These are phyloP conservation scores for Pittosporum tobira DNA, from an alignment of 129 eudicot genomes.

Conservation along the genomic window DNA sequence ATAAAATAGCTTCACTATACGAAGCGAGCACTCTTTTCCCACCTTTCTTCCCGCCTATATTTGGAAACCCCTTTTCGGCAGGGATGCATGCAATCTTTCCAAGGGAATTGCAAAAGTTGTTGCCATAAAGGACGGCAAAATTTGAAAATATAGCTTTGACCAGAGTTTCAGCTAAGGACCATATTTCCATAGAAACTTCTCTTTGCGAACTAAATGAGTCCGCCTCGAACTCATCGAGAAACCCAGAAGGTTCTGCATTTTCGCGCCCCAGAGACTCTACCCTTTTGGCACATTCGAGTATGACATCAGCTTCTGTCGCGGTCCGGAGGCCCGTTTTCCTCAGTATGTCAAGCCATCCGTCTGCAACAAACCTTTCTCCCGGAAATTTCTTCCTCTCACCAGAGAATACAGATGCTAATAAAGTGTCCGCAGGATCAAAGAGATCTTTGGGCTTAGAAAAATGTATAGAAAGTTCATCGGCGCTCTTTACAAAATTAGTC, in stretches of 20 bases:
- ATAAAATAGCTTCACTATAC: slow-evolving; percentile 69
- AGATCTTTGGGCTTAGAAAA: slow-evolving; percentile 69
- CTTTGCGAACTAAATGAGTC: slow-evolving; percentile 40
- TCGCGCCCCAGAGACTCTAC: slow-evolving; percentile 82
- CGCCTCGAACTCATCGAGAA: slow-evolving; percentile 53
- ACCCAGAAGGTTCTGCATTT: slow-evolving; percentile 37
- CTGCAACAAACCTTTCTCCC: slow-evolving; percentile 84
- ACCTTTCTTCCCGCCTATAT: slow-evolving; percentile 69
- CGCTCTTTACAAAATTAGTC: slow-evolving; percentile 65
- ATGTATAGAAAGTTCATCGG: slow-evolving; percentile 57
- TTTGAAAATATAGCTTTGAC: slow-evolving; percentile 71
- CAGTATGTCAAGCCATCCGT: slow-evolving; percentile 80
- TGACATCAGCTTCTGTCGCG: slow-evolving; percentile 68
- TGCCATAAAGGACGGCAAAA: slow-evolving; percentile 91
- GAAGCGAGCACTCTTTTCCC: slow-evolving; percentile 82
- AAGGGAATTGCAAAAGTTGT: slow-evolving; percentile 71
- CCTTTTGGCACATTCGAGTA: slow-evolving; percentile 88
- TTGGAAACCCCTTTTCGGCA: slow-evolving; percentile 86
- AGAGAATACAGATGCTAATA: slow-evolving; percentile 67
- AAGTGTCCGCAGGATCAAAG: slow-evolving; percentile 71
- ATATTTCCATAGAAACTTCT: slow-evolving; percentile 66
- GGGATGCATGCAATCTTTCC: slow-evolving; percentile 92
- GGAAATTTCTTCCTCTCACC: slow-evolving; percentile 80
- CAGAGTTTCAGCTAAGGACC: slow-evolving; percentile 83
- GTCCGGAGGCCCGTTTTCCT: slow-evolving; percentile 73